phyloP scores from a whole-genome alignment of 1,284 basidiomycete genomes.

The Polyporus tsugae region DNA sequence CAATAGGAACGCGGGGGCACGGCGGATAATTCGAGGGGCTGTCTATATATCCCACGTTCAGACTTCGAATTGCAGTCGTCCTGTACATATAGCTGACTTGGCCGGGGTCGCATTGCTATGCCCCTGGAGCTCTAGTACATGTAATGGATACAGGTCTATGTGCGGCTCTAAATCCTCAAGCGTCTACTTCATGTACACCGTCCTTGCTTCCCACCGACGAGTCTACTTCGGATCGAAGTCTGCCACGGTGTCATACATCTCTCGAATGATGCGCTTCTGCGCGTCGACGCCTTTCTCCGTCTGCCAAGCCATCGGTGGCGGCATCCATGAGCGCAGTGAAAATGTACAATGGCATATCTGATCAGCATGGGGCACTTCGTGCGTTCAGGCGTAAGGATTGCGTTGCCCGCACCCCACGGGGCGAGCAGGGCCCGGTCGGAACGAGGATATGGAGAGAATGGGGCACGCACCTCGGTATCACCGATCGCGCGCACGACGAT shows the following conservation, averaged over 20 bases:
- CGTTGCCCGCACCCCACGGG: neutral
- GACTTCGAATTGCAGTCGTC: neutral
- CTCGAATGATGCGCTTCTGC: constrained; percentile 82
- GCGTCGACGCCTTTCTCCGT: constrained; percentile 72
- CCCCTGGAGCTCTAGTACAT: neutral
- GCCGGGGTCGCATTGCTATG: neutral
- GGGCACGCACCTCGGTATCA: constrained; percentile 57
- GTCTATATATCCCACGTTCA: neutral
- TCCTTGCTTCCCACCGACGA: constrained; percentile 60
- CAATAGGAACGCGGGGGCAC: neutral
- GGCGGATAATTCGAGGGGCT: too few species aligned
- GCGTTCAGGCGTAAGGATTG: neutral
- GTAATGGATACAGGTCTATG: constrained; percentile 43
- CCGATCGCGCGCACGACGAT: constrained; percentile 79
- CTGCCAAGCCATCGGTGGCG: constrained; percentile 40
- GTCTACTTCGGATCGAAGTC: constrained; percentile 64
- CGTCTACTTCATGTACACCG: neutral
- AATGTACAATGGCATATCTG: neutral
- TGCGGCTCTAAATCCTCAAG: neutral
- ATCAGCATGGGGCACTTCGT: constrained; percentile 11
- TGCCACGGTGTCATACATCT: constrained; percentile 86
- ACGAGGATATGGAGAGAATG: too few species aligned
- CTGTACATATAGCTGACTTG: neutral
- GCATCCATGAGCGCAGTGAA: neutral
- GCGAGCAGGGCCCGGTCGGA: neutral